These are phyloP conservation scores for Cryptosporidium canis DNA, from an alignment of 169 alveolate genomes.

Conservation along the genomic window DNA sequence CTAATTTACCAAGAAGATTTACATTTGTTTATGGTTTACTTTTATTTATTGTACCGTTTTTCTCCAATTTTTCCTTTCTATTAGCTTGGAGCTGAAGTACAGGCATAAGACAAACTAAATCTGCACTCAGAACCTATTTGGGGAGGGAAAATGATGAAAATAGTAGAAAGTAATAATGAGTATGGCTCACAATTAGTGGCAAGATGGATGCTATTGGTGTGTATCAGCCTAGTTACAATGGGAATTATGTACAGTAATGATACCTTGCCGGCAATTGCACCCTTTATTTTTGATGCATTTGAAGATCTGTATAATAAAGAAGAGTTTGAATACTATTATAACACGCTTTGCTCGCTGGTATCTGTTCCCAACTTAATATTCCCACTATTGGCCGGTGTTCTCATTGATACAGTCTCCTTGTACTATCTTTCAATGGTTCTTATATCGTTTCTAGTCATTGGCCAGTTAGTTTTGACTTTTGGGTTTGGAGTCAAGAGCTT, in stretches of 20 bases:
- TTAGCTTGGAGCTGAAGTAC: not conserved
- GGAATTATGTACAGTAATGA: conserved; percentile 69
- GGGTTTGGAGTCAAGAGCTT: conserved; percentile 63
- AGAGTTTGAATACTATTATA: conserved; percentile 58
- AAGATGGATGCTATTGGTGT: conserved; percentile 57
- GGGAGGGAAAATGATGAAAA: conserved; percentile 12
- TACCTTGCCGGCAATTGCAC: conserved; percentile 69
- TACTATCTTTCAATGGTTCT: conserved; percentile 38
- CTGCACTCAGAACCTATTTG: too few species aligned
- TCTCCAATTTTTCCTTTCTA: not conserved
- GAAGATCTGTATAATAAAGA: conserved; percentile 56
- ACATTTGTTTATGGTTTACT: not conserved
- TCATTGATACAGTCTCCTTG: conserved; percentile 54
- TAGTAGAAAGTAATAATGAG: conserved; percentile 37
- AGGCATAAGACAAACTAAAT: not conserved
- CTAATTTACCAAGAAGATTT: not conserved
- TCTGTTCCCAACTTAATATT: conserved; percentile 62
- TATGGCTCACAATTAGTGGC: conserved; percentile 51
- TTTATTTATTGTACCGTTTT: not conserved
- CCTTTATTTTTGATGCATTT: conserved; percentile 68
- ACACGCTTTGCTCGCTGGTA: conserved; percentile 54
- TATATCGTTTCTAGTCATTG: conserved; percentile 34
- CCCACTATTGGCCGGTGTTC: conserved; percentile 57
- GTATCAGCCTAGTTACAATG: conserved; percentile 69
- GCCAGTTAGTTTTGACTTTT: conserved; percentile 27